Evolutionary conservation across 108 stramenopile species (phyloP), one percentile per base, ranked within the genome.

Genomic region (Epithemia pelagica): DNA sequence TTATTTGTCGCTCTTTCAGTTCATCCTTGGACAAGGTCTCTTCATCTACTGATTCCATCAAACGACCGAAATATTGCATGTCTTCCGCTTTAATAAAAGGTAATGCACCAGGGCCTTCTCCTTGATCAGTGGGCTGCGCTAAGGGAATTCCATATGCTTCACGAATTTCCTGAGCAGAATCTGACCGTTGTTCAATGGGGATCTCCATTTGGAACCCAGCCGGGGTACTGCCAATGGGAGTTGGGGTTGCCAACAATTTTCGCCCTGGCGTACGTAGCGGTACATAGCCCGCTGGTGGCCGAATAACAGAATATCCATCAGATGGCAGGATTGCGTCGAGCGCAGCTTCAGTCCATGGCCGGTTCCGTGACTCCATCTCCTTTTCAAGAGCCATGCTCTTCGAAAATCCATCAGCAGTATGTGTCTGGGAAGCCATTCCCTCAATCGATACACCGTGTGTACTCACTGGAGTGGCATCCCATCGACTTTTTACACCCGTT

Each of bases 21-120:
- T 96, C 93, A 32, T 93, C 93, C 61, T 89, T 87, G 52, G 82
- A 74, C n/a, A 94, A 52, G 1, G 75, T 76, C 8, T 78, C 81
- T 32, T 91, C 87, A 26, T 85, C 88, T n/a, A 70, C 75, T 54
- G 91, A 88, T 71, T 97, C 95, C 89, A 95, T 91, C 37, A 99
- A 86, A 32, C 94, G 75, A 0, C 96, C 95, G 79, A 99, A 99
- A 75, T 97, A 97, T 70, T 98, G 97, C 93, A 94, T 91, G 74
- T 99, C 99, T 76, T 99, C 99, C 7, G 96, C 94, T 82, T 95
- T 95, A 65, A 99, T 99, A 73, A 85, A 90, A 0, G 99, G 99
- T 60, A 99, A 69, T 3, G 88, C 85, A 5, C 85, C 77, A 22
- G 70, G 78, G 15, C 68, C 67, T 18, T 59, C 76, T 27, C 64